phyloP scores from a whole-genome alignment of 2,329 filamentous ascomycete genomes.

The Plectosphaerella cucumerina region DNA sequence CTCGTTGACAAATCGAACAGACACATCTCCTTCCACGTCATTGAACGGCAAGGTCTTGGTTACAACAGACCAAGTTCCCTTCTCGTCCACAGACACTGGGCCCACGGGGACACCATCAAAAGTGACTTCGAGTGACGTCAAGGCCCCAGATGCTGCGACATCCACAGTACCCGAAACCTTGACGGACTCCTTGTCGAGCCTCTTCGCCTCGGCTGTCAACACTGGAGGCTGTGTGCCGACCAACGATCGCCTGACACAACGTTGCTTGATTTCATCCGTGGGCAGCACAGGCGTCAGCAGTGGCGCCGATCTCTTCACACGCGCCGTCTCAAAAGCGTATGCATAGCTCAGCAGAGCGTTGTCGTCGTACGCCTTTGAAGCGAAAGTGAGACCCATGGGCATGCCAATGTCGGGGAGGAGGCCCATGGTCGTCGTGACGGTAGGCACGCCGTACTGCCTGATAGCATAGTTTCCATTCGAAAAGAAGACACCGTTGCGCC shows the following conservation, averaged over 20 bases:
- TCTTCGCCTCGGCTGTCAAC: background rate
- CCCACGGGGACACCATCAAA: constrained; percentile 1
- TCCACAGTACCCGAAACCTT: background rate
- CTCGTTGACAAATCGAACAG: background rate
- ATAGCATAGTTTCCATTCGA: constrained; percentile 15
- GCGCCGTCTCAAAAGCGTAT: constrained; percentile 17
- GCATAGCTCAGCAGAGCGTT: constrained; percentile 16
- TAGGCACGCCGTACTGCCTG: constrained; percentile 20
- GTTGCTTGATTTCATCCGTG: background rate
- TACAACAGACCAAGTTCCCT: background rate
- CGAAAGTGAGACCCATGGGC: constrained; percentile 21
- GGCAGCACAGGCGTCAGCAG: background rate
- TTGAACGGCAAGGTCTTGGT: background rate
- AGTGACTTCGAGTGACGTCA: background rate
- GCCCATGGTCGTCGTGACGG: constrained; percentile 21
- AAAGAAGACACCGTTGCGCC: constrained; percentile 7
- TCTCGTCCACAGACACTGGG: background rate
- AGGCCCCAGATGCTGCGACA: background rate
- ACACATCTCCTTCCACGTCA: background rate
- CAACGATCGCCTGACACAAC: background rate
- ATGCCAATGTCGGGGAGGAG: constrained; percentile 16
- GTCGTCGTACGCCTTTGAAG: constrained; percentile 19
- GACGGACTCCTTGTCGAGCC: background rate
- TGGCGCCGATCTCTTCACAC: background rate
- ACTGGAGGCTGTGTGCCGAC: background rate